A percentile compares a stretch with the other conserved stretches of the same genome.
Evolutionary conservation across 345 rosid genomes (phyloP).

Genomic region (Hypericum perforatum): DNA sequence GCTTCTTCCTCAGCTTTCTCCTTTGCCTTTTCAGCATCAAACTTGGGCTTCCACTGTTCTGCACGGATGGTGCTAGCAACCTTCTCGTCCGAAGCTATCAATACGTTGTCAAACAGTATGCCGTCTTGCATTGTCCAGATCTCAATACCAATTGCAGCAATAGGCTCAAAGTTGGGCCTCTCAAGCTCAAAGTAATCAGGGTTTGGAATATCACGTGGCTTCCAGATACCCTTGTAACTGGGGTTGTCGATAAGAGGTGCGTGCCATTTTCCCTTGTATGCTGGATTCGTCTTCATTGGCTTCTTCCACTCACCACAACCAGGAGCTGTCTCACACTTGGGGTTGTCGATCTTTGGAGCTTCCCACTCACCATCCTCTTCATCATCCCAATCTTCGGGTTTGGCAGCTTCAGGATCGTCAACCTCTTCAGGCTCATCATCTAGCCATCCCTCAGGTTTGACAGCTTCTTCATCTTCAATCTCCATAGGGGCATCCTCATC

Average conservation of each 20-base stretch:
- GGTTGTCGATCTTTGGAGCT: conserved; percentile 75
- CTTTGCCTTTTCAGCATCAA: conserved; percentile 57
- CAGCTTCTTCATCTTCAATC: conserved; percentile 70
- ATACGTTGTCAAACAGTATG: conserved; percentile 61
- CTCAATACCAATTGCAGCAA: conserved; percentile 78
- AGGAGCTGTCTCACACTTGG: conserved; percentile 61
- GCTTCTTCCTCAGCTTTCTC: conserved; percentile 59
- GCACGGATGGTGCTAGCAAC: conserved; percentile 41
- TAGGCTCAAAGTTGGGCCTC: conserved; percentile 59
- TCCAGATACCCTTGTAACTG: conserved; percentile 79
- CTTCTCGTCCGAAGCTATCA: conserved; percentile 60
- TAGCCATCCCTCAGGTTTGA: conserved; percentile 85
- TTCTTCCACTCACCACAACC: conserved; percentile 92
- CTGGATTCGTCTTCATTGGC: conserved; percentile 72
- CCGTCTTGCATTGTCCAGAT: conserved; percentile 97
- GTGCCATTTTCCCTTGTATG: conserved; percentile 84
- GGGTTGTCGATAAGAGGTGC: conserved; percentile 76
- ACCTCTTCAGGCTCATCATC: conserved; percentile 87
- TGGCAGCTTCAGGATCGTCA: conserved; percentile 77
- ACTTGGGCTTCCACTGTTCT: conserved; percentile 61
- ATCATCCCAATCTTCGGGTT: conserved; percentile 92
- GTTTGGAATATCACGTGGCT: conserved; percentile 71
- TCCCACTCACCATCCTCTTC: conserved; percentile 96
- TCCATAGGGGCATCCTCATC: conserved; percentile 94
- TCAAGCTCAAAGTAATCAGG: conserved; percentile 70